Percentiles rank a stretch among this genome's conserved stretches.
These are phyloP conservation scores for Pleurotus giganteus DNA, from an alignment of 768 basidiomycete genomes.

Conservation along the genomic window DNA sequence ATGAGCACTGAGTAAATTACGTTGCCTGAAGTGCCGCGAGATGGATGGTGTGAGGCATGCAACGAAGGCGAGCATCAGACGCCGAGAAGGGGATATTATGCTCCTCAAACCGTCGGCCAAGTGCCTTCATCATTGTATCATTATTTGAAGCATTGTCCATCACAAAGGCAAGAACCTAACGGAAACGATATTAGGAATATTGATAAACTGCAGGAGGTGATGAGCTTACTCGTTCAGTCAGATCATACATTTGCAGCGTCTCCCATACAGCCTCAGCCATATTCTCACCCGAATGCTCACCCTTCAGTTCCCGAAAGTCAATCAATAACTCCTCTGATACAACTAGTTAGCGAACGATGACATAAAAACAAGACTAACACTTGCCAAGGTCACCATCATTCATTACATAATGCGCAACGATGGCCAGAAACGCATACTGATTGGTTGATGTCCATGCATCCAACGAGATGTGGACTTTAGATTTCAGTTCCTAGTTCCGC, in stretches of 20 bases:
- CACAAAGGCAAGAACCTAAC: conserved; percentile 28
- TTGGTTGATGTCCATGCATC: conserved; percentile 28
- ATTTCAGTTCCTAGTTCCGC: conserved; percentile 14
- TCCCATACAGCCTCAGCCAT: conserved; percentile 32
- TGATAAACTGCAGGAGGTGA: neutral
- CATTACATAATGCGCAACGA: conserved; percentile 21
- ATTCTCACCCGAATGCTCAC: conserved; percentile 32
- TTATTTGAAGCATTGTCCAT: conserved; percentile 37
- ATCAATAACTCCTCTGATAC: conserved; percentile 32
- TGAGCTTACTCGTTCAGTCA: conserved; percentile 14
- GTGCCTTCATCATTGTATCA: conserved; percentile 26
- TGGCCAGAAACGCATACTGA: conserved; percentile 21
- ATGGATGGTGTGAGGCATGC: conserved; percentile 39
- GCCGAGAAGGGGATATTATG: conserved; percentile 24
- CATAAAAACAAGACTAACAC: neutral
- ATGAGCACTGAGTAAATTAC: neutral
- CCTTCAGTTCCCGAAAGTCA: conserved; percentile 32
- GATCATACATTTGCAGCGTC: conserved; percentile 22
- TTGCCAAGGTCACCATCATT: conserved; percentile 21
- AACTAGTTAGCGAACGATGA: neutral
- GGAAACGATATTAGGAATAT: neutral
- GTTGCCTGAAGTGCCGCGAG: conserved; percentile 29
- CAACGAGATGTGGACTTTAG: conserved; percentile 19
- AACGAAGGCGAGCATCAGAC: conserved; percentile 23
- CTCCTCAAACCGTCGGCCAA: conserved; percentile 16